Evolutionary conservation across 1,284 basidiomycete genomes (phyloP).

Genomic region (Chalciporus sp.): DNA sequence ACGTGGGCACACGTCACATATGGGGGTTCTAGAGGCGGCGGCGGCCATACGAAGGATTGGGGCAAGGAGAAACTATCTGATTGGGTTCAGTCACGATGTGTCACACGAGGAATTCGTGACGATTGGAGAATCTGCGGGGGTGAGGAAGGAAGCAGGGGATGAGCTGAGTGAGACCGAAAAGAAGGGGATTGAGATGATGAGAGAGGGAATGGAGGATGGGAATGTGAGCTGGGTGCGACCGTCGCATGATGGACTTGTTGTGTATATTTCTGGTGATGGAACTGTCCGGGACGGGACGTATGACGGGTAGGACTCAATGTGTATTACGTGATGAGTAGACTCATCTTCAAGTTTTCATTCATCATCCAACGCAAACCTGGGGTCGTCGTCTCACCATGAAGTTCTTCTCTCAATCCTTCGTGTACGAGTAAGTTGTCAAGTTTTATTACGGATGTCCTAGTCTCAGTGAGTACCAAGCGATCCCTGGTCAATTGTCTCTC

Average conservation of each 20-base stretch:
- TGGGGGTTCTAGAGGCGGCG: conserved; percentile 65
- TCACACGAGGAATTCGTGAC: conserved; percentile 68
- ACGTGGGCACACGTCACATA: conserved; percentile 66
- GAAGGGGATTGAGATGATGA: conserved; percentile 48
- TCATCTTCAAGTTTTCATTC: neutral
- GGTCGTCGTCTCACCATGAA: conserved; percentile 59
- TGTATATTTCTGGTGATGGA: conserved; percentile 45
- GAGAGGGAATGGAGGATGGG: conserved; percentile 47
- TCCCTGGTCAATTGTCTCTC: conserved; percentile 88
- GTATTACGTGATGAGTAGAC: neutral
- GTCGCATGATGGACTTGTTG: conserved; percentile 67
- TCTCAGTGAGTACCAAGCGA: conserved; percentile 51
- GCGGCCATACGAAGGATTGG: conserved; percentile 53
- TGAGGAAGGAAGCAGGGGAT: conserved; percentile 1
- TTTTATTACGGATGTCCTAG: neutral
- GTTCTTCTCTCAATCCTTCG: conserved; percentile 79
- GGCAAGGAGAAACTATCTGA: conserved; percentile 64
- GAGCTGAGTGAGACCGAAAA: conserved; percentile 42
- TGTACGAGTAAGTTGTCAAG: conserved; percentile 67
- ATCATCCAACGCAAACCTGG: neutral
- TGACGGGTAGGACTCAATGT: conserved; percentile 6
- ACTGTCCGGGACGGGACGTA: conserved; percentile 55
- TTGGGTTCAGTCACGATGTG: conserved; percentile 72
- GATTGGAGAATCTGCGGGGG: conserved; percentile 55
- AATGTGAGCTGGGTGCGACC: conserved; percentile 62